These are phyloP conservation scores for Penicillium palitans DNA, from an alignment of 2,329 filamentous ascomycete genomes.

Conservation along the genomic window DNA sequence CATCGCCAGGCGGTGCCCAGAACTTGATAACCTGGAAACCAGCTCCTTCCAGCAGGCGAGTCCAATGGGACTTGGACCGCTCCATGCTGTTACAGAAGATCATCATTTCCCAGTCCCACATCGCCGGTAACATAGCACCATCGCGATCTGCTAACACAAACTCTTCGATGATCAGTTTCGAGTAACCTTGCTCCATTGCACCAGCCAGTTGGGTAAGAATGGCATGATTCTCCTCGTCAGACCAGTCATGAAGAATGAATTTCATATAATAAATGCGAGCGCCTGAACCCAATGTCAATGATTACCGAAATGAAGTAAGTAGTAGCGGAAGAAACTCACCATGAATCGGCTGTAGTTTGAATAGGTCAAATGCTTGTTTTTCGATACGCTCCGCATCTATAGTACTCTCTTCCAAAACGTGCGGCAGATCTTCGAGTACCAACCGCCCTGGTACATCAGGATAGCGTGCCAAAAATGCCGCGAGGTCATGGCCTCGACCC, in stretches of 20 bases:
- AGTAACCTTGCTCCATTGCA: conserved; percentile 38
- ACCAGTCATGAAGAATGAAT: conserved; percentile 43
- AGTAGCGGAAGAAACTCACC: not conserved
- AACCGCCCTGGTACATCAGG: conserved; percentile 10
- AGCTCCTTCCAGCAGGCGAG: conserved; percentile 28
- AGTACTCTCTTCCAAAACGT: conserved; percentile 12
- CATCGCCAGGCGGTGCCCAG: conserved; percentile 9
- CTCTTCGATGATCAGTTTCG: conserved; percentile 44
- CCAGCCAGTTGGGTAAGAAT: conserved; percentile 34
- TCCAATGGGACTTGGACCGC: conserved; percentile 37
- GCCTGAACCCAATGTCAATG: conserved; percentile 2
- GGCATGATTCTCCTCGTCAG: conserved; percentile 31
- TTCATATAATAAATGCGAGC: conserved; percentile 44
- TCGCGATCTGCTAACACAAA: conserved; percentile 37
- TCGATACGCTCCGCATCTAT: not conserved
- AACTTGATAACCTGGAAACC: conserved; percentile 36
- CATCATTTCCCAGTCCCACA: conserved; percentile 39
- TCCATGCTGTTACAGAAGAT: conserved; percentile 33
- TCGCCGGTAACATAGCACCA: conserved; percentile 26
- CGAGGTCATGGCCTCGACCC: conserved; percentile 17
- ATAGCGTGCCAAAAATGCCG: conserved; percentile 6
- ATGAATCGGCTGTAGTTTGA: conserved; percentile 15
- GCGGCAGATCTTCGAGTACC: conserved; percentile 18
- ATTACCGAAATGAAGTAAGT: not conserved
- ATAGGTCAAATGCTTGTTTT: conserved; percentile 10